Evolutionary conservation across 768 basidiomycete species (phyloP), one percentile per base, ranked within the genome.

Genomic region (Collybia sordida): DNA sequence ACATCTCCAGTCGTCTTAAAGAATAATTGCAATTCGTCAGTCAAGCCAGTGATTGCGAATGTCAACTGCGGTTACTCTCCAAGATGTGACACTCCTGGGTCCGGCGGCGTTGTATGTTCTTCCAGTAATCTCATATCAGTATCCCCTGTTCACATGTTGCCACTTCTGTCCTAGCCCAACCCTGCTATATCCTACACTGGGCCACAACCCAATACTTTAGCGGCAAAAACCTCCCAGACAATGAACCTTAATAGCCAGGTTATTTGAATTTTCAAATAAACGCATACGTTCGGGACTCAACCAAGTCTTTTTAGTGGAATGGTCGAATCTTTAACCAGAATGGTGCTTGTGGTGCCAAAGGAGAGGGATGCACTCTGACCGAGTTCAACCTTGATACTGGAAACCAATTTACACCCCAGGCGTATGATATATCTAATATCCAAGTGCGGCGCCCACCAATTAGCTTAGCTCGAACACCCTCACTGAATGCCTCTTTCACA

Each of bases 371-470:
- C 58, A 69, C 71, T 11, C 54, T 71, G 53, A 61, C 62, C 3
- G 73, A 74, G 49, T 73, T 67, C 41, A 74, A 74, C 41, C 63
- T 74, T 18, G 72, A 72, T 58, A 66, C 65, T 0, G 69, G 67
- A 11, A 59, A 58, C 39, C 36, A 50, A 11, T 64, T 52, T 25
- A 65, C 64, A n/a, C 55, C 56, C 18, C 55, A 73, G 60, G 67
- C 70, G 9, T 73, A 75, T 53, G 73, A 75, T 48, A 71, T 75
- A 19, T 73, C 72, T 34, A 75, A 73, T 55, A 72, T 75, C 48
- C 72, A 70, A 41, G 46, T 42, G 21, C 14, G 35, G 28, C 22
- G 31, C 19, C 28, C 31, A 19, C 22, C 9, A 11, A 11, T 12
- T 12, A 6, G 4, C 9, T 11, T 6, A 7, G 9, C 31, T 31